phyloP scores from a whole-genome alignment of 169 alveolate genomes.

The Eimeria brunetti region DNA sequence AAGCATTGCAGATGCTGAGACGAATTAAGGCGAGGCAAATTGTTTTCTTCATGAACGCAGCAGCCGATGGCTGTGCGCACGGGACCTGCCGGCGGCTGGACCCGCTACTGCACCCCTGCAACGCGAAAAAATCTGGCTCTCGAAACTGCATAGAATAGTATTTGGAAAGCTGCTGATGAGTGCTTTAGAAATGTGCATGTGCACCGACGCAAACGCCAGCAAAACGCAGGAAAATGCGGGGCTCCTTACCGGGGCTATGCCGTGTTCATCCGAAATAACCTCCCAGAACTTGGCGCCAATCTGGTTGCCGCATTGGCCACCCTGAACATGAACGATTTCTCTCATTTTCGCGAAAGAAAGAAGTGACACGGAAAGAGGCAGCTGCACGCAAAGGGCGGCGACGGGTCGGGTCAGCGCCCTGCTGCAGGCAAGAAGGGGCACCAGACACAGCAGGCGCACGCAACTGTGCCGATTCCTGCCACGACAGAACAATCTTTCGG shows the following conservation, averaged over 20 bases:
- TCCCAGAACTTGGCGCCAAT: conserved; percentile 99
- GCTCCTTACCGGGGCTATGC: conserved; percentile 96
- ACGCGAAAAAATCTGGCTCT: not conserved
- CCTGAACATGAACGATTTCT: conserved; percentile 98
- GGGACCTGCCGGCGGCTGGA: conserved; percentile 67
- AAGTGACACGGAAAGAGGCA: conserved; percentile 54
- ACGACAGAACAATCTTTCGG: conserved; percentile 52
- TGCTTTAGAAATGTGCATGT: conserved; percentile 48
- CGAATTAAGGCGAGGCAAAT: conserved; percentile 55
- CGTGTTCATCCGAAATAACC: conserved; percentile 99
- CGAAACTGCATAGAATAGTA: conserved; percentile 4
- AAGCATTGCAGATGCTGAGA: conserved; percentile 3
- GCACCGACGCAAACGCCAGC: conserved; percentile 37
- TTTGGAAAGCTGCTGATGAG: conserved; percentile 23
- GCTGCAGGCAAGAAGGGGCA: conserved; percentile 79
- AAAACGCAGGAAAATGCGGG: conserved; percentile 30
- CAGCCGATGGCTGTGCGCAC: conserved; percentile 75
- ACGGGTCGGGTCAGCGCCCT: conserved; percentile 76
- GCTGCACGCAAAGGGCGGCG: conserved; percentile 74
- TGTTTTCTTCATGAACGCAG: conserved; percentile 18
- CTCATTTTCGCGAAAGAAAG: conserved; percentile 92
- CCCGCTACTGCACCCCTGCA: conserved; percentile 65
- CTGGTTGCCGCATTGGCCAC: conserved; percentile 99
- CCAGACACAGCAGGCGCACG: conserved; percentile 78
- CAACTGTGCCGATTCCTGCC: conserved; percentile 78